Conservation (phyloP, 768 basidiomycete genomes). For the Amanita subjunquillea region DNA sequence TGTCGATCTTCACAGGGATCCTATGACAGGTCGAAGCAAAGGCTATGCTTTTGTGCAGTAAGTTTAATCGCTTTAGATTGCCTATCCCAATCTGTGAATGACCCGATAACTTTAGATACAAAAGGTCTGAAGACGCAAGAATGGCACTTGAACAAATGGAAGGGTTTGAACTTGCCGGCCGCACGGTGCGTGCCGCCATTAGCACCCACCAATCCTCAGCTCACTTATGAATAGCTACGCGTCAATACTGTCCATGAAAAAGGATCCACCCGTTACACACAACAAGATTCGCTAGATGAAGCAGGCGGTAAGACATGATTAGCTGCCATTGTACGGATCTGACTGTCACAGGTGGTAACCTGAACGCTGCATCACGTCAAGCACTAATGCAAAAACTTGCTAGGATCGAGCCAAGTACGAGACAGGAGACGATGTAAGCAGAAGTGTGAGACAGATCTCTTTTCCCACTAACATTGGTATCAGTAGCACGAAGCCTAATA, state of each 20-base stretch:
- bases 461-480: slow-evolving; percentile 9
- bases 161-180: slow-evolving; percentile 93
- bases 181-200: slow-evolving; percentile 49
- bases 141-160: slow-evolving; percentile 99
- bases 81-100: not conserved
- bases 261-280: slow-evolving; percentile 65
- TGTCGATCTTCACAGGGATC: slow-evolving; percentile 95
- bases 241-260: slow-evolving; percentile 93
- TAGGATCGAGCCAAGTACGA: slow-evolving; percentile 66
- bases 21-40: slow-evolving; percentile 90
- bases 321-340: not conserved
- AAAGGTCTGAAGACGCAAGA: slow-evolving; percentile 84
- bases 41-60: slow-evolving; percentile 98
- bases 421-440: slow-evolving; percentile 53
- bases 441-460: not conserved
- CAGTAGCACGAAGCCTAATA: slow-evolving; percentile 60
- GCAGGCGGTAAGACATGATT: slow-evolving; percentile 51
- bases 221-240: slow-evolving; percentile 43
- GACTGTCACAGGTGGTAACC: slow-evolving; percentile 67
- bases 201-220: not conserved
- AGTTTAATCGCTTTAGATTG: slow-evolving; percentile 15
- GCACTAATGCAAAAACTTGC: slow-evolving; percentile 99
- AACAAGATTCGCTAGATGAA: slow-evolving; percentile 80
- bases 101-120: slow-evolving; percentile 45
- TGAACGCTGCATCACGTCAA: slow-evolving; percentile 97